Percentiles rank a stretch among this genome's conserved stretches.
phyloP scores from a whole-genome alignment of 768 basidiomycete species.

The Lactarius deliciosus region DNA sequence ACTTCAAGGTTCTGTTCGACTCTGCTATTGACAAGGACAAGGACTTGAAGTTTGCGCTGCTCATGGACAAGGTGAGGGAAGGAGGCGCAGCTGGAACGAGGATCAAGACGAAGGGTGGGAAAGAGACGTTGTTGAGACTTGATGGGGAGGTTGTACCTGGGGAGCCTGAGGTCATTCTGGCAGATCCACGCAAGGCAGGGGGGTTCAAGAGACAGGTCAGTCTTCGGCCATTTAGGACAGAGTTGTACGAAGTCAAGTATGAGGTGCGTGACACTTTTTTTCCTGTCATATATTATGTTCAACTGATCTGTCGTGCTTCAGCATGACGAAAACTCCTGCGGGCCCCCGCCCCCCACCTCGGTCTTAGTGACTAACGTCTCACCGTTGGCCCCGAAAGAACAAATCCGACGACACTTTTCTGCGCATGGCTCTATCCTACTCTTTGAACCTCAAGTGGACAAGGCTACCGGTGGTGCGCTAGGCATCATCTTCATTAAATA shows the following conservation, averaged over 20 bases:
- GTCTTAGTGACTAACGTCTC: slow-evolving; percentile 74
- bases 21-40: slow-evolving; percentile 50
- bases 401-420: slow-evolving; percentile 65
- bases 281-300: slow-evolving; percentile 5
- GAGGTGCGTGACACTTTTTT: slow-evolving; percentile 46
- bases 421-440: slow-evolving; percentile 59
- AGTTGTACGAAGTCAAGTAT: slow-evolving; percentile 51
- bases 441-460: slow-evolving; percentile 79
- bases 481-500: slow-evolving; percentile 80
- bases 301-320: slow-evolving; percentile 36
- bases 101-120: slow-evolving; percentile 62
- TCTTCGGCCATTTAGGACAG: slow-evolving; percentile 37
- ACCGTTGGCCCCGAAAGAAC: slow-evolving; percentile 63
- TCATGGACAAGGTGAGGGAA: slow-evolving; percentile 44
- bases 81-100: slow-evolving; percentile 39
- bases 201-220: slow-evolving; percentile 34
- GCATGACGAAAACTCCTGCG: slow-evolving; percentile 74
- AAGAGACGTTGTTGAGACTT: slow-evolving; percentile 53
- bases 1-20: slow-evolving; percentile 67
- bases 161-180: slow-evolving; percentile 42
- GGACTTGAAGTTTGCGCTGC: slow-evolving; percentile 40
- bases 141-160: slow-evolving; percentile 55
- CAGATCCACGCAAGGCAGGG: slow-evolving; percentile 57
- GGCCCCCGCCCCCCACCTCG: slow-evolving; percentile 69
- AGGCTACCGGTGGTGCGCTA: slow-evolving; percentile 74